Conservation (phyloP, 768 basidiomycete genomes). For the Pisolithus albus region DNA sequence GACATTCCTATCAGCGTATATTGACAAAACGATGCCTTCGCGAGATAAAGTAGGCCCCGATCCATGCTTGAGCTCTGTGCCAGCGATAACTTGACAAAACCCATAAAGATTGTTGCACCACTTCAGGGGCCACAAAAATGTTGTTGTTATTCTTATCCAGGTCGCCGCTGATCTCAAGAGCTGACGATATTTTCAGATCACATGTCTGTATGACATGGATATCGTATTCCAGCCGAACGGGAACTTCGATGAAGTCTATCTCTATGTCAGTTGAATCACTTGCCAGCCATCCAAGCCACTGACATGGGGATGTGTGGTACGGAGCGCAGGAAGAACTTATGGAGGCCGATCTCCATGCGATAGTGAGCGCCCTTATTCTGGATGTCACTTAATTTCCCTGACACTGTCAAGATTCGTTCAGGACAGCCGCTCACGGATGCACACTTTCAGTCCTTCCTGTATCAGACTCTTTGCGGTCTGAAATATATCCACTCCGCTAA, state of each 20-base stretch:
- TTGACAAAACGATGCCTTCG: constrained; percentile 93
- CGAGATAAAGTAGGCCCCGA: constrained; percentile 71
- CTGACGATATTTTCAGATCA: constrained; percentile 54
- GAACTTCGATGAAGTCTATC: constrained; percentile 95
- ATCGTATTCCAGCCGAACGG: constrained; percentile 89
- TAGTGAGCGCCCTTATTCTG: constrained; percentile 45
- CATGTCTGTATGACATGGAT: constrained; percentile 97
- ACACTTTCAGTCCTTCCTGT: constrained; percentile 94
- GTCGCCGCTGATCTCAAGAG: background rate
- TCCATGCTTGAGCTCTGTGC: background rate
- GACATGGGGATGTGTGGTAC: background rate
- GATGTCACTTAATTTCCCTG: background rate
- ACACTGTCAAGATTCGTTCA: constrained; percentile 58
- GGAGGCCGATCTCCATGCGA: constrained; percentile 99
- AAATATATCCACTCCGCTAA: constrained; percentile 99
- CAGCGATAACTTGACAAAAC: constrained; percentile 1
- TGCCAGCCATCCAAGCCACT: background rate
- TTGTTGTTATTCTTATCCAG: constrained; percentile 44
- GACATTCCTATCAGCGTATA: constrained; percentile 55
- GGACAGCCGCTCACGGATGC: constrained; percentile 86
- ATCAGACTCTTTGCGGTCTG: constrained; percentile 95
- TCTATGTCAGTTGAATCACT: constrained; percentile 53
- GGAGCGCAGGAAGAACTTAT: constrained; percentile 85
- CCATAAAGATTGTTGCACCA: constrained; percentile 77
- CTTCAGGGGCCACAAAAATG: constrained; percentile 99